phyloP scores from a whole-genome alignment of 1,284 basidiomycete genomes.

The Microbotryum lychnidis-dioicae region DNA sequence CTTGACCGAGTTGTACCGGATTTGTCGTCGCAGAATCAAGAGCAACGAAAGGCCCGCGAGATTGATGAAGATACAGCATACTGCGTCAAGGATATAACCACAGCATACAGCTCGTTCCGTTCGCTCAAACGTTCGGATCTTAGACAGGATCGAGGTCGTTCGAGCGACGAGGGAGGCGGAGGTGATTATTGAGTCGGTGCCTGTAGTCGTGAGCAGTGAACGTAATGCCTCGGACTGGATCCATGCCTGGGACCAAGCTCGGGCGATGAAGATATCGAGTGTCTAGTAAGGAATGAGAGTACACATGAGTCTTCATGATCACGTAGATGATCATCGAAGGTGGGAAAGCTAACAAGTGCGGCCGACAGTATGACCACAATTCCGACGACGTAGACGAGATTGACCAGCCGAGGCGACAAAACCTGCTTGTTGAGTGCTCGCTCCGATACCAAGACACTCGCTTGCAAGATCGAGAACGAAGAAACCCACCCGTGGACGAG shows the following conservation, averaged over 20 bases:
- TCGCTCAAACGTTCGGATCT: no score
- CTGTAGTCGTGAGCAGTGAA: no score
- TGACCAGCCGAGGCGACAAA: slow-evolving; percentile 9
- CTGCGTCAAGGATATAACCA: slow-evolving; percentile 1
- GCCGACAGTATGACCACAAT: background rate
- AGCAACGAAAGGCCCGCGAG: slow-evolving; percentile 11
- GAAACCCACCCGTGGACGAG: slow-evolving; percentile 11
- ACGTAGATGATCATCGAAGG: no score
- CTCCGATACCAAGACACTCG: slow-evolving; percentile 6
- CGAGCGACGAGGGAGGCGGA: no score
- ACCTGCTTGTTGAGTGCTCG: slow-evolving; percentile 8
- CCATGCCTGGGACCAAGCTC: no score
- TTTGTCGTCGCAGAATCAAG: slow-evolving; percentile 13
- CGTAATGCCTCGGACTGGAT: no score
- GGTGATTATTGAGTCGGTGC: no score
- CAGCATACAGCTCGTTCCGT: background rate
- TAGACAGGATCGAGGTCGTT: no score
- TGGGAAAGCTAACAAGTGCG: no score
- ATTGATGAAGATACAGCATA: slow-evolving; percentile 8
- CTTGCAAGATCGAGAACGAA: slow-evolving; percentile 12
- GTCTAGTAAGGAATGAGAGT: no score
- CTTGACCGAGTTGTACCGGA: slow-evolving; percentile 3
- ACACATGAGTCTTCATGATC: no score
- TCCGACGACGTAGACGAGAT: slow-evolving; percentile 8
- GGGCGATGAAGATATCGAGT: no score